These are phyloP conservation scores for Starmerella bombicola DNA, from an alignment of 805 yeast genomes.

Conservation along the genomic window DNA sequence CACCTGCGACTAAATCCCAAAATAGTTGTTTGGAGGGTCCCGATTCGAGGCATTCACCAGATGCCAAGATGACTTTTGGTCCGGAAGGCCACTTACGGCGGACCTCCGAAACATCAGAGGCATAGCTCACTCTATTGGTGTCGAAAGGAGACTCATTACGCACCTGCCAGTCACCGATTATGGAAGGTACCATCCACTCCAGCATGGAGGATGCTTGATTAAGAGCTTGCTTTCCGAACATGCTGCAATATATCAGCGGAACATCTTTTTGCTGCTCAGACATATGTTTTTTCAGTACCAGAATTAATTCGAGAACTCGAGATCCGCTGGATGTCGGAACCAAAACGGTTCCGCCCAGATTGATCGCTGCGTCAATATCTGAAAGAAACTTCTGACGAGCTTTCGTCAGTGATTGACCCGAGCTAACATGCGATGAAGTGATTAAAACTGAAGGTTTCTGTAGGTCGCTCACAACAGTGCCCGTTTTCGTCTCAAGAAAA, in stretches of 20 bases:
- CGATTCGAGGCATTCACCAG: slow-evolving; percentile 50
- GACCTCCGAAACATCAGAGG: slow-evolving; percentile 31
- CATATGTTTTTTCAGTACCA: slow-evolving; percentile 56
- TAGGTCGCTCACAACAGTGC: slow-evolving; percentile 48
- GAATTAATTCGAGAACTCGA: slow-evolving; percentile 66
- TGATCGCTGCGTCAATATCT: slow-evolving; percentile 51
- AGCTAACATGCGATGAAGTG: slow-evolving; percentile 46
- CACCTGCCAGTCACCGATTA: slow-evolving; percentile 75
- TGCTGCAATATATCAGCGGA: slow-evolving; percentile 67
- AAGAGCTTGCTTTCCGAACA: slow-evolving; percentile 64
- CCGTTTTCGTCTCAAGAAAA: slow-evolving; percentile 40
- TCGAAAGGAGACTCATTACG: slow-evolving; percentile 69
- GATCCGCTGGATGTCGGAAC: slow-evolving; percentile 75
- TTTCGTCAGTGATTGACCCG: slow-evolving; percentile 33
- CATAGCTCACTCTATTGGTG: slow-evolving; percentile 48
- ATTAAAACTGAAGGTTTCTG: slow-evolving; percentile 72
- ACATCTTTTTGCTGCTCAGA: slow-evolving; percentile 29
- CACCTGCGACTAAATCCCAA: slow-evolving; percentile 40
- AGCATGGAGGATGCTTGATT: slow-evolving; percentile 77
- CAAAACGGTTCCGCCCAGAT: slow-evolving; percentile 67
- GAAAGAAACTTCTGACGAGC: slow-evolving; percentile 47
- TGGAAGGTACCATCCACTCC: slow-evolving; percentile 90
- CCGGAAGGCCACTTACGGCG: slow-evolving; percentile 18
- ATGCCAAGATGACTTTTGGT: slow-evolving; percentile 68
- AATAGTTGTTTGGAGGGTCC: slow-evolving; percentile 42